Evolutionary conservation across 208 protist genomes (phyloP).

Genomic region (Crithidia brevicula): DNA sequence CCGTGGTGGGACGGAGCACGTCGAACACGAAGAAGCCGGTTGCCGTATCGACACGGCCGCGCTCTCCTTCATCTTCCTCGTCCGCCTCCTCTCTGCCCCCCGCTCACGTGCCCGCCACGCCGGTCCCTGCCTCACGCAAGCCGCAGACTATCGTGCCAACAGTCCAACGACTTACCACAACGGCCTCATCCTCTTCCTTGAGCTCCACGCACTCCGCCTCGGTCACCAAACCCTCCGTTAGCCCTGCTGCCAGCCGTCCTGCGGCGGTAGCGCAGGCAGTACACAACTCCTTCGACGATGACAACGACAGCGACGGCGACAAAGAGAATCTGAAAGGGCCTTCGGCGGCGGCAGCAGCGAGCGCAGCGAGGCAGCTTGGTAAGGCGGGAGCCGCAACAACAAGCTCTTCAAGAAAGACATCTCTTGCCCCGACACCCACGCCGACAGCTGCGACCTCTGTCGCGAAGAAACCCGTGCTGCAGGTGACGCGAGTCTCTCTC

Average conservation of each 20-base stretch:
- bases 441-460: neutral
- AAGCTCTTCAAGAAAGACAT: too few species aligned
- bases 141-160: neutral
- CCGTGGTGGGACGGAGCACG: too few species aligned
- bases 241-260: neutral
- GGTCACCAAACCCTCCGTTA: neutral
- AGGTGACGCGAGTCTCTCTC: neutral
- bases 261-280: slow-evolving; percentile 1
- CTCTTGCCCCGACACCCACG: too few species aligned
- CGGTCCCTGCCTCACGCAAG: neutral
- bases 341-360: too few species aligned
- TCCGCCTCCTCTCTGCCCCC: neutral
- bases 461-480: neutral
- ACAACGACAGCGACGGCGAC: slow-evolving; percentile 14
- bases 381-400: too few species aligned
- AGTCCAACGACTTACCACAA: slow-evolving; percentile 4
- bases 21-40: too few species aligned
- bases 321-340: too few species aligned
- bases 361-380: neutral
- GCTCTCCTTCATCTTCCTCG: neutral
- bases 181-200: neutral
- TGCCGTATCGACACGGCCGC: neutral
- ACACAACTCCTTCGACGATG: slow-evolving; percentile 36
- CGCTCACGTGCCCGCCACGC: neutral
- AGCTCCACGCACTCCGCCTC: neutral